Base-by-base conservation (phyloP, 441 rosid species). In the Rhodomyrtus psidioides region DNA sequence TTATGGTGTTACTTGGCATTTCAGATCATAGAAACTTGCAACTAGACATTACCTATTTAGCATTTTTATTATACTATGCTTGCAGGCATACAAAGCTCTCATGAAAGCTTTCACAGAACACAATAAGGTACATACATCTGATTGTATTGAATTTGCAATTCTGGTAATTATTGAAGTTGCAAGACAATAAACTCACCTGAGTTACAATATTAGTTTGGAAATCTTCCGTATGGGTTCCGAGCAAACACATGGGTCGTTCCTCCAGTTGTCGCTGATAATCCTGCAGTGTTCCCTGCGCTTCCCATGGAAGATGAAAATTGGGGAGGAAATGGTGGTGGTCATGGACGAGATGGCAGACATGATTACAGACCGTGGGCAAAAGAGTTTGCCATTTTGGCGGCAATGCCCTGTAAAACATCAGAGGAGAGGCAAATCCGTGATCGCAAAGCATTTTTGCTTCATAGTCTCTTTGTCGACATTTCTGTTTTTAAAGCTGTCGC, bases 391-490 rank as follows among this genome's bases (percentile, higher is more conserved):
- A 90, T 94, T 87, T 90, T 95, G 92, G 95, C 98, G 17, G 94
- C 96, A 53, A 94, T 95, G 96, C 95, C 98, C 86, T 95, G 96
- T 90, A 92, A 92, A 89, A 93, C 96, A n/a, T 87, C 95, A 16
- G 98, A 94, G 89, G 98, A 95, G 94, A 94, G 98, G 92, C 96
- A 95, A 90, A 90, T 92, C 79, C 94, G 98, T 89, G 98, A 95
- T 88, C 89, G 94, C 86, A 95, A 95, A 88, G 96, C 95, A 70
- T 95, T 95, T 86, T 87, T 95, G 85, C 95, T 95, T 82, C 98
- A 95, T 89, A 92, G 93, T 83, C 86, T 95, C 90, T 95, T 95
- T 76, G 95, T 95, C 74, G 96, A 95, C 58, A 88, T 91, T 88
- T 92, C 98, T 28, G 95, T 95, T 87, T 91, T 91, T 85, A 94